Evolutionary conservation across 352 stramenopile species (phyloP).

Genomic region (Phytophthora melonis): DNA sequence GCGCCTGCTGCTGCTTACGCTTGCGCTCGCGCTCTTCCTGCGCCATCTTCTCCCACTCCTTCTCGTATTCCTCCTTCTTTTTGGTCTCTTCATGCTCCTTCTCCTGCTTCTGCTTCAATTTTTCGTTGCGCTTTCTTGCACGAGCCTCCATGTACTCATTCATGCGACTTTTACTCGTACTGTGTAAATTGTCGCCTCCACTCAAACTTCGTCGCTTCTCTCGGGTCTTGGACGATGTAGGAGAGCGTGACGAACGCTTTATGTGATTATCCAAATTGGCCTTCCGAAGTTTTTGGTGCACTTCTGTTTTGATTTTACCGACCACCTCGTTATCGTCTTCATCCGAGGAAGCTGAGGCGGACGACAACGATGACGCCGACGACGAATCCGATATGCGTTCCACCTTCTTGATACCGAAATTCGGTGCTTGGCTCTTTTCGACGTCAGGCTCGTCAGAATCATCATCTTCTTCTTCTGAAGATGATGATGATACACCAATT

Average conservation of each 20-base stretch:
- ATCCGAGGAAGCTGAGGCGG: constrained; percentile 31
- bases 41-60: constrained; percentile 90
- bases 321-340: constrained; percentile 28
- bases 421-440: constrained; percentile 24
- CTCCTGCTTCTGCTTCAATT: constrained; percentile 78
- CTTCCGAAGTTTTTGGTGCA: constrained; percentile 37
- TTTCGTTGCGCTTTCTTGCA: constrained; percentile 80
- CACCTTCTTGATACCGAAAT: constrained; percentile 25
- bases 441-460: constrained; percentile 38
- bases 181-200: constrained; percentile 39
- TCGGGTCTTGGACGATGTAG: constrained; percentile 46
- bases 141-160: constrained; percentile 91
- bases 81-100: constrained; percentile 78
- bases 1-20: constrained; percentile 80
- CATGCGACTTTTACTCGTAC: constrained; percentile 80
- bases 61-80: constrained; percentile 88
- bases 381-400: constrained; percentile 40
- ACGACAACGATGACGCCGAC: constrained; percentile 36
- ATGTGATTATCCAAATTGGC: constrained; percentile 29
- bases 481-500: constrained; percentile 17
- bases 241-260: constrained; percentile 42
- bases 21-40: constrained; percentile 87
- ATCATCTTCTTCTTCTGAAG: constrained; percentile 43
- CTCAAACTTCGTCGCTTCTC: constrained; percentile 57
- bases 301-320: constrained; percentile 34